Percentiles rank a stretch among this genome's conserved stretches.
phyloP scores from a whole-genome alignment of 2,329 filamentous ascomycete genomes.

The Cytospora chrysosperma region DNA sequence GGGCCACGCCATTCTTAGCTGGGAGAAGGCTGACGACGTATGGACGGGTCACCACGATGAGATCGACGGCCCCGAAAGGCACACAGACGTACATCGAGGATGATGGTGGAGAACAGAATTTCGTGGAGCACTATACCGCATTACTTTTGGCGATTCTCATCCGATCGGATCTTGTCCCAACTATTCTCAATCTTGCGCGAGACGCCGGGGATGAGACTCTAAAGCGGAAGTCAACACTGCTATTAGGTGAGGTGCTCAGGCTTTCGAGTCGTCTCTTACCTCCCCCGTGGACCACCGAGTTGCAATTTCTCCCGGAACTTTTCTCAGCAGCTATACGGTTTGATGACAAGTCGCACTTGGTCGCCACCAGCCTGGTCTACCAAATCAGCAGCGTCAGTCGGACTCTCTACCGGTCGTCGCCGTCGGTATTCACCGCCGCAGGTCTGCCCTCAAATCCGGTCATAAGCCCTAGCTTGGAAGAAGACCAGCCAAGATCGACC shows the following conservation, averaged over 20 bases:
- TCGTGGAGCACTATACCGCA: constrained; percentile 92
- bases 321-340: constrained; percentile 76
- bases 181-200: constrained; percentile 63
- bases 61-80: constrained; percentile 54
- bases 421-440: constrained; percentile 39
- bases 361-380: constrained; percentile 88
- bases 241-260: constrained; percentile 89
- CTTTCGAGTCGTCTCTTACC: constrained; percentile 84
- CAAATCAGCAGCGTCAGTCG: constrained; percentile 97
- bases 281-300: constrained; percentile 73
- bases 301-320: constrained; percentile 86
- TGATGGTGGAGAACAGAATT: constrained; percentile 71
- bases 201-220: constrained; percentile 67
- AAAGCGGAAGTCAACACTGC: constrained; percentile 83
- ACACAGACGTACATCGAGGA: constrained; percentile 60
- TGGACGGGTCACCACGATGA: constrained; percentile 85
- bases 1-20: constrained; percentile 94
- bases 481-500: constrained; percentile 56
- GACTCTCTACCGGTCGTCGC: constrained; percentile 79
- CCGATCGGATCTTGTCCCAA: constrained; percentile 70
- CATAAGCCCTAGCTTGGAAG: constrained; percentile 49
- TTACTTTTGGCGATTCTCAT: constrained; percentile 83
- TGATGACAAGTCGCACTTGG: constrained; percentile 68
- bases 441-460: constrained; percentile 44
- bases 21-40: constrained; percentile 93